phyloP scores from a whole-genome alignment of 2,329 filamentous ascomycete genomes.

The Fusarium multiceps region DNA sequence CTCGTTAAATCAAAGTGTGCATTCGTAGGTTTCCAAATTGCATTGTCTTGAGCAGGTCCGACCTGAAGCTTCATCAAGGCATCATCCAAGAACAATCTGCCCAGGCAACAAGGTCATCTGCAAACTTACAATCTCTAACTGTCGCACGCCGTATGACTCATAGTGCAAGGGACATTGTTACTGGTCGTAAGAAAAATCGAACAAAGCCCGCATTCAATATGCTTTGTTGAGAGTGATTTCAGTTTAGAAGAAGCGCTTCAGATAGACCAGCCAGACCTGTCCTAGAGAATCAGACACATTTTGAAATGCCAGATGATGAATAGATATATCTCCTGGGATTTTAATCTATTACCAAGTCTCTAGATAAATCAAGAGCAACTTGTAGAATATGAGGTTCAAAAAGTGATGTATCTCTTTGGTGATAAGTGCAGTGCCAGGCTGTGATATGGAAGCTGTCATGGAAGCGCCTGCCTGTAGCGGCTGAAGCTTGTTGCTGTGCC shows the following conservation, averaged over 20 bases:
- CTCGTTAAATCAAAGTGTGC: neutral
- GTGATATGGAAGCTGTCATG: neutral
- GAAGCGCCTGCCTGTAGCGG: neutral
- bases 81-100: neutral
- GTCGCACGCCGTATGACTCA: neutral
- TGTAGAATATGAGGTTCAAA: neutral
- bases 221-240: neutral
- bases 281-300: neutral
- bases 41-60: neutral
- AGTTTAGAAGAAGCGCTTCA: neutral
- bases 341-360: neutral
- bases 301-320: neutral
- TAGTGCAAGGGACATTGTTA: neutral
- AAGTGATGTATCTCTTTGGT: neutral
- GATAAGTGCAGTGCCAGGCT: neutral
- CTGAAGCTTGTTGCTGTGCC: constrained; percentile 1
- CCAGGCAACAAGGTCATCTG: neutral
- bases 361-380: neutral
- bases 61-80: neutral
- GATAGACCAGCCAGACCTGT: neutral
- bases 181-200: neutral
- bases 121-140: neutral
- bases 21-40: neutral
- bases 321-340: no score
- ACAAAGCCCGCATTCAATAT: neutral